Base-by-base conservation (phyloP, 306 rosid genomes). In the Malus sylvestris region DNA sequence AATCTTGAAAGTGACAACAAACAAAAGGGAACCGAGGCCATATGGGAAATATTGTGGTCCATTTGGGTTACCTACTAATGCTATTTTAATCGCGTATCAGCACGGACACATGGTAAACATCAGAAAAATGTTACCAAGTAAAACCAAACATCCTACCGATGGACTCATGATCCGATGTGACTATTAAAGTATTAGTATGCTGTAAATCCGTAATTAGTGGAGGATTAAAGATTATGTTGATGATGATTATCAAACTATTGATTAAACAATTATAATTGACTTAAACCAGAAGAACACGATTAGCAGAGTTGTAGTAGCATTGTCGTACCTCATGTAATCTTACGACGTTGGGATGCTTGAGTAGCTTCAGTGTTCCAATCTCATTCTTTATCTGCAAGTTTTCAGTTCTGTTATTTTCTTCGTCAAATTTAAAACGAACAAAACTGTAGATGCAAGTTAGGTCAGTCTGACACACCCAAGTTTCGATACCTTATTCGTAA, bases 311-410 rank as follows among this genome's bases (percentile, higher is more conserved):
- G 29, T 29, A n/a, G 33, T 20, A 52, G 35, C 66, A 32, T 32
- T 15, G 68, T 1, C 67, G 18, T 81, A 92, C 97, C 99, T 95
- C 99, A 23, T 84, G 81, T 52, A 95, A 81, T 83, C 94, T 83
- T 66, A 95, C 97, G 6, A 95, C 89, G 25, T 90, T 95, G 3
- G 97, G 97, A 86, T 95, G 99, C 59, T 85, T 83, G 45, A 95
- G 92, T n/a, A 90, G 91, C 85, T 92, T 95, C 72, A 90, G 84
- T 72, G 97, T 86, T 20, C 76, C 80, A 35, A 95, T 95, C 79
- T 95, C 99, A 75, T 97, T 88, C 91, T 92, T 92, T 75, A 95
- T 92, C 99, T 95, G 93, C 88, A 81, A 85, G 0, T 30, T 27
- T 2, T n/a, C 16, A 30, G 32, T 11, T 22, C 4, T 44, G 44